These are phyloP conservation scores for Phytophthora quininea DNA, from an alignment of 352 stramenopile genomes.

Conservation along the genomic window DNA sequence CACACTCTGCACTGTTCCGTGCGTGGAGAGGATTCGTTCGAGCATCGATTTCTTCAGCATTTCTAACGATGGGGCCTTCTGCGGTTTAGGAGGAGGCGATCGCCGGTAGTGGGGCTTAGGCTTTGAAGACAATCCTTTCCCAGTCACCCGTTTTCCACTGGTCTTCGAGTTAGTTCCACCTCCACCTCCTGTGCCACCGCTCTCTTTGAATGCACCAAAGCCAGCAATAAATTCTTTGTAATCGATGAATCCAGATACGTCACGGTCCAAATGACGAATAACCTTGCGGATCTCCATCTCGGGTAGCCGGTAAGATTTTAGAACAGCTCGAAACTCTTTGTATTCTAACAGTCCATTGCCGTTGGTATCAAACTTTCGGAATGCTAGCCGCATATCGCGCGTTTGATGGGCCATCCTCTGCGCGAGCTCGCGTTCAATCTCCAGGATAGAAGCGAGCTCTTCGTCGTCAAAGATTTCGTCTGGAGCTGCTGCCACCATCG, in stretches of 20 bases:
- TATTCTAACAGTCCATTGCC: slow-evolving; percentile 73
- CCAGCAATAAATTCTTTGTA: slow-evolving; percentile 72
- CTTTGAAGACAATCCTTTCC: slow-evolving; percentile 3
- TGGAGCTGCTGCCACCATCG: slow-evolving; percentile 15
- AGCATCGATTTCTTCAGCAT: slow-evolving; percentile 55
- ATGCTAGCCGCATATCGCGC: slow-evolving; percentile 60
- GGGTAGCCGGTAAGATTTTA: slow-evolving; percentile 63
- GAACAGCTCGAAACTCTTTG: slow-evolving; percentile 68
- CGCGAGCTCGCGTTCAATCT: slow-evolving; percentile 70
- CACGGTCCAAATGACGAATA: slow-evolving; percentile 67
- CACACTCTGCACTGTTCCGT: slow-evolving; percentile 56
- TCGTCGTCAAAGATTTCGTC: slow-evolving; percentile 49
- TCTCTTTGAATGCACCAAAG: slow-evolving; percentile 42
- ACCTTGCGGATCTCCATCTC: slow-evolving; percentile 76
- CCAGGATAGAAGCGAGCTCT: slow-evolving; percentile 61
- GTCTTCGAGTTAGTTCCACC: slow-evolving; percentile 23
- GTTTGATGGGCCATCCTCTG: slow-evolving; percentile 58
- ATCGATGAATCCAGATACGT: slow-evolving; percentile 77
- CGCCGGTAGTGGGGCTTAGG: slow-evolving; percentile 18
- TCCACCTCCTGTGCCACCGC: slow-evolving; percentile 14
- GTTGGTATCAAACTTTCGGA: slow-evolving; percentile 73
- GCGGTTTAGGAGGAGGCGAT: slow-evolving; percentile 21
- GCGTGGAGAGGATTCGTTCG: slow-evolving; percentile 39
- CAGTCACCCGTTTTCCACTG: slow-evolving; percentile 15
- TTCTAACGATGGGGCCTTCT: slow-evolving; percentile 35